phyloP scores from a whole-genome alignment of 257 asterid genomes.

The Scutellaria barbata region DNA sequence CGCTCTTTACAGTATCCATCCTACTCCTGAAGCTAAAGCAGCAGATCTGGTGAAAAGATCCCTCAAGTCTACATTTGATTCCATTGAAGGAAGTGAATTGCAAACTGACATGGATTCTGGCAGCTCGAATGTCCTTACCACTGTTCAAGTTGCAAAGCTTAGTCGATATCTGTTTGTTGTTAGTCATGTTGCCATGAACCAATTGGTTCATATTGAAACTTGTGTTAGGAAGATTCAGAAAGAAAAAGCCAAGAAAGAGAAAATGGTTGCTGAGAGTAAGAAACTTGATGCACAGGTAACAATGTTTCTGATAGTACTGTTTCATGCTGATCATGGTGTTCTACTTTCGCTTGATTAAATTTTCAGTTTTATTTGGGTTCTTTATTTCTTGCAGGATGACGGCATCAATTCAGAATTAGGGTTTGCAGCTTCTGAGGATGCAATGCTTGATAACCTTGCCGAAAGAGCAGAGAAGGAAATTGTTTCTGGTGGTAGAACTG shows the following conservation, averaged over 20 bases:
- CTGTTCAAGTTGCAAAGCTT: constrained; percentile 70
- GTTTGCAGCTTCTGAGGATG: constrained; percentile 92
- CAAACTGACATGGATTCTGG: constrained; percentile 49
- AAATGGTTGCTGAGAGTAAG: constrained; percentile 56
- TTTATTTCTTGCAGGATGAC: constrained; percentile 53
- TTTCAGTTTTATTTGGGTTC: constrained; percentile 26
- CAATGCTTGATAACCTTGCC: constrained; percentile 74
- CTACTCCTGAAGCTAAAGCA: constrained; percentile 82
- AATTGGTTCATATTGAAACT: constrained; percentile 79
- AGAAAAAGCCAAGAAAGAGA: constrained; percentile 76
- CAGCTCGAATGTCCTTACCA: constrained; percentile 45
- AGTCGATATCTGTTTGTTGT: constrained; percentile 74
- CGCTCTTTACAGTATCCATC: constrained; percentile 80
- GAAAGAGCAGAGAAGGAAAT: constrained; percentile 94
- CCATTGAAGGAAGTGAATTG: constrained; percentile 49
- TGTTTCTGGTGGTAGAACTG: constrained; percentile 62
- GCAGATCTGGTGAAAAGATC: constrained; percentile 75
- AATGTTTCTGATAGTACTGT: constrained; percentile 17
- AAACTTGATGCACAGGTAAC: constrained; percentile 56
- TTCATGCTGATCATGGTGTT: constrained; percentile 31
- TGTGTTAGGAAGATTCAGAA: constrained; percentile 75
- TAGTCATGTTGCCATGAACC: constrained; percentile 94
- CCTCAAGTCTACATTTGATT: constrained; percentile 64
- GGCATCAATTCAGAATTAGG: constrained; percentile 89
- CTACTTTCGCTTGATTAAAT: constrained; percentile 26